These are phyloP conservation scores for Starmerella vitae DNA, from an alignment of 805 yeast genomes.

Conservation along the genomic window DNA sequence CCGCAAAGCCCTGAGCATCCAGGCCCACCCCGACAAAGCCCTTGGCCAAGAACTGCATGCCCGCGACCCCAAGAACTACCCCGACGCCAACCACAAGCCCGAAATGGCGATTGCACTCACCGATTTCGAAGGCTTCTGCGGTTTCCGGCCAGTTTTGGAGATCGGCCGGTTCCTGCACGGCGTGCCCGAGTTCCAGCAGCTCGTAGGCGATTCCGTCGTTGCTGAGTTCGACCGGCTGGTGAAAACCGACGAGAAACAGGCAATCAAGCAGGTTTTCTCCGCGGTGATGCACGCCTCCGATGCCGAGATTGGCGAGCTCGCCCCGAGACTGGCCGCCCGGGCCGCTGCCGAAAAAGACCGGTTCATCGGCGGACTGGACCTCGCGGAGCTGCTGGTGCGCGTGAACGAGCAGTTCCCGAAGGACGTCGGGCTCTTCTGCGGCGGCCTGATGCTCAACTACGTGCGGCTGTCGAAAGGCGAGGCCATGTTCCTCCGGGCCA, in stretches of 20 bases:
- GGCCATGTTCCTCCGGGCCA: conserved; percentile 92
- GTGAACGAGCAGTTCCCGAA: conserved; percentile 79
- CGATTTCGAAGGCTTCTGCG: conserved; percentile 94
- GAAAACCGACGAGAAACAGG: conserved; percentile 42
- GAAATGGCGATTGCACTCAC: conserved; percentile 98
- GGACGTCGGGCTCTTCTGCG: conserved; percentile 93
- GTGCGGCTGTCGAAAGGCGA: conserved; percentile 74
- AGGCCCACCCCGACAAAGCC: conserved; percentile 93
- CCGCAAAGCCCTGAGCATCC: conserved; percentile 83
- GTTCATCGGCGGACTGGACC: conserved; percentile 25
- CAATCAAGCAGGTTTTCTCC: conserved; percentile 63
- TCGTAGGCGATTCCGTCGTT: conserved; percentile 53
- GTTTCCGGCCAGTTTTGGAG: conserved; percentile 81
- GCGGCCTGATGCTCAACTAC: conserved; percentile 83
- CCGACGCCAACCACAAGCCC: conserved; percentile 98
- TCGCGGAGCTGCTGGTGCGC: conserved; percentile 63
- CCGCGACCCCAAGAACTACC: conserved; percentile 83
- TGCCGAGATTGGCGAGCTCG: conserved; percentile 38
- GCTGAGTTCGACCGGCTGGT: conserved; percentile 35
- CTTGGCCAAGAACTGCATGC: conserved; percentile 65
- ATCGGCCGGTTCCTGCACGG: conserved; percentile 52
- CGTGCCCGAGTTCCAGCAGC: conserved; percentile 60
- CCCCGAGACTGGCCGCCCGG: conserved; percentile 52
- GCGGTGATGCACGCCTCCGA: conserved; percentile 76
- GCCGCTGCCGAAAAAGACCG: conserved; percentile 35